A percentile compares a stretch with the other conserved stretches of the same genome.
These are phyloP conservation scores for Pseudotulostoma volvatum DNA, from an alignment of 495 filamentous ascomycete species.

Conservation along the genomic window DNA sequence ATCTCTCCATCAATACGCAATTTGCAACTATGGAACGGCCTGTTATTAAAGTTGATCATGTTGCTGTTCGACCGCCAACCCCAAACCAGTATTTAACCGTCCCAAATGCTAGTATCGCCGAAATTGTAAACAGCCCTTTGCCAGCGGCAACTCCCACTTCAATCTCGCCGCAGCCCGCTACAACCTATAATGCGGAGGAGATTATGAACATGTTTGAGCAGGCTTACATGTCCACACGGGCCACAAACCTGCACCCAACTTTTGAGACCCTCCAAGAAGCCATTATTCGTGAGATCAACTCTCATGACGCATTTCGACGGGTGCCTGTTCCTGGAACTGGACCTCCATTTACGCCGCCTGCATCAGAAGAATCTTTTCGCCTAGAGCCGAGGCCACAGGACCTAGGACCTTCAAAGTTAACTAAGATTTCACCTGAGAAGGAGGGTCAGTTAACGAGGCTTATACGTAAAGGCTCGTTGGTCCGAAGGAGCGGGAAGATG, in stretches of 20 bases:
- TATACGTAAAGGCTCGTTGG: conserved; percentile 18
- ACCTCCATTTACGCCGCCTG: conserved; percentile 22
- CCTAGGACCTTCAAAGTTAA: conserved; percentile 5
- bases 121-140: conserved; percentile 30
- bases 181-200: conserved; percentile 20
- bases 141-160: conserved; percentile 13
- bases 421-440: conserved; percentile 13
- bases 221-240: conserved; percentile 18
- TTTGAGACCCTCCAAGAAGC: conserved; percentile 31
- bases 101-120: conserved; percentile 24
- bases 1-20: conserved; percentile 29
- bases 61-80: conserved; percentile 28
- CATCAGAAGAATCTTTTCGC: conserved; percentile 14
- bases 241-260: conserved; percentile 20
- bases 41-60: conserved; percentile 20
- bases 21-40: conserved; percentile 16
- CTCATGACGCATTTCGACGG: conserved; percentile 28
- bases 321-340: conserved; percentile 22
- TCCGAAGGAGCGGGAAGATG: conserved; percentile 15
- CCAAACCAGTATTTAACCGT: conserved; percentile 13
- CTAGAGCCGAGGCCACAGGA: conserved; percentile 2
- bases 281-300: conserved; percentile 33
- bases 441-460: conserved; percentile 17
- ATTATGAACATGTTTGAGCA: conserved; percentile 31
- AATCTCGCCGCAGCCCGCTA: conserved; percentile 9